A percentile compares a stretch with the other conserved stretches of the same genome.
Conservation (phyloP, 768 basidiomycete species). For the Sarcodon aspratus region DNA sequence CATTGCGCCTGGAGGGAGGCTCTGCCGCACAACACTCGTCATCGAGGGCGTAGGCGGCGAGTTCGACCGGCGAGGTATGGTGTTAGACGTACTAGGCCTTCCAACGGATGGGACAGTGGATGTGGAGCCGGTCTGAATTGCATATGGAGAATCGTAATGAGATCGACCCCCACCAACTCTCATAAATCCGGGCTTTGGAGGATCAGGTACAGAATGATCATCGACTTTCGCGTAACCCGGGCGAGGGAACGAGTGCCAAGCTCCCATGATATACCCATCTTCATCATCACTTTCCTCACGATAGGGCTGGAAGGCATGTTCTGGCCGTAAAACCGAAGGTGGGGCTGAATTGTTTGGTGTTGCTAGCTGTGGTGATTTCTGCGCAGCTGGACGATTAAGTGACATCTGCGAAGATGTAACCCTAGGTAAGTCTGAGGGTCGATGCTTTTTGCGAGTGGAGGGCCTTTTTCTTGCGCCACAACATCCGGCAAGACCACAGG, state of each 20-base stretch:
- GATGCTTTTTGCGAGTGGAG: slow-evolving; percentile 7
- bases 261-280: slow-evolving; percentile 81
- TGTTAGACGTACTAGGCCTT: slow-evolving; percentile 11
- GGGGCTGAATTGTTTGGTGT: slow-evolving; percentile 39
- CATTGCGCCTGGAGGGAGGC: slow-evolving; percentile 52
- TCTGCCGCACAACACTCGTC: slow-evolving; percentile 8
- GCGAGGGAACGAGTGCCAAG: slow-evolving; percentile 74
- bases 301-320: slow-evolving; percentile 68
- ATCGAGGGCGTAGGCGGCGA: slow-evolving; percentile 7
- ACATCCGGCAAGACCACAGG: slow-evolving; percentile 57
- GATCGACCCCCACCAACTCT: slow-evolving; percentile 83
- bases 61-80: slow-evolving; percentile 6
- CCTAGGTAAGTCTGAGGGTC: background rate
- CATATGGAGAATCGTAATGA: slow-evolving; percentile 78
- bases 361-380: background rate
- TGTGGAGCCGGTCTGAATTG: slow-evolving; percentile 52
- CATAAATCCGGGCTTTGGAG: slow-evolving; percentile 50
- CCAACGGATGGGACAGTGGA: slow-evolving; percentile 60
- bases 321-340: slow-evolving; percentile 67
- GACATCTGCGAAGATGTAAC: slow-evolving; percentile 1
- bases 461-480: slow-evolving; percentile 36
- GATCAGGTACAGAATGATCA: slow-evolving; percentile 18
- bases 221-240: slow-evolving; percentile 36
- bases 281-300: slow-evolving; percentile 75
- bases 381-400: background rate